A percentile compares a stretch with the other conserved stretches of the same genome.
phyloP scores from a whole-genome alignment of 495 filamentous ascomycete genomes.

The Staphylotrichum tortipilum region DNA sequence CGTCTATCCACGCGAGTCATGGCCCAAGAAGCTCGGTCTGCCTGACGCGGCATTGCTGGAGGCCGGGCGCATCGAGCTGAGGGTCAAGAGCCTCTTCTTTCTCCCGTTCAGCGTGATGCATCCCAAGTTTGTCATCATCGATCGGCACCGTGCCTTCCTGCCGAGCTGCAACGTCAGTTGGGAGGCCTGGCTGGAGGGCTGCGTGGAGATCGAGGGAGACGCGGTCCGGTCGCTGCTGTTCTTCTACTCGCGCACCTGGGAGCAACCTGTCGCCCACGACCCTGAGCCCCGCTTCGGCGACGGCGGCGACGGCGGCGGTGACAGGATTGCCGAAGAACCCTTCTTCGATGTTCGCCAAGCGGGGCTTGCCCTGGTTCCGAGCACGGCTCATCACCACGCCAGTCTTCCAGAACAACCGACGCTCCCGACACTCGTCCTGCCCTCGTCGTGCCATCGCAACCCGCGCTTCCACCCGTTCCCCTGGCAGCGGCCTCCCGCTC shows the following conservation, averaged over 20 bases:
- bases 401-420: not conserved
- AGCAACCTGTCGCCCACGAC: constrained; percentile 15
- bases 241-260: constrained; percentile 57
- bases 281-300: not conserved
- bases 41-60: constrained; percentile 43
- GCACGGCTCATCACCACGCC: constrained; percentile 11
- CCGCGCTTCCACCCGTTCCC: constrained; percentile 43
- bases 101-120: constrained; percentile 69
- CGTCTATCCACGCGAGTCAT: constrained; percentile 46
- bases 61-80: constrained; percentile 47
- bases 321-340: not conserved
- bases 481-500: constrained; percentile 31
- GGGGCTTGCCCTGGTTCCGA: constrained; percentile 4
- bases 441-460: constrained; percentile 58
- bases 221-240: constrained; percentile 44
- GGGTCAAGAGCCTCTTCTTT: constrained; percentile 63
- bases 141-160: constrained; percentile 49
- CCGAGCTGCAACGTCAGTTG: constrained; percentile 70
- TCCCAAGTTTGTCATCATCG: constrained; percentile 65
- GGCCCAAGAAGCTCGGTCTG: constrained; percentile 50
- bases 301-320: not conserved
- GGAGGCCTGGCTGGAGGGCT: constrained; percentile 69
- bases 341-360: constrained; percentile 2
- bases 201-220: constrained; percentile 49
- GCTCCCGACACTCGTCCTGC: constrained; percentile 50